Base-by-base conservation (phyloP, 768 basidiomycete species). In the Hypholoma fasciculare region DNA sequence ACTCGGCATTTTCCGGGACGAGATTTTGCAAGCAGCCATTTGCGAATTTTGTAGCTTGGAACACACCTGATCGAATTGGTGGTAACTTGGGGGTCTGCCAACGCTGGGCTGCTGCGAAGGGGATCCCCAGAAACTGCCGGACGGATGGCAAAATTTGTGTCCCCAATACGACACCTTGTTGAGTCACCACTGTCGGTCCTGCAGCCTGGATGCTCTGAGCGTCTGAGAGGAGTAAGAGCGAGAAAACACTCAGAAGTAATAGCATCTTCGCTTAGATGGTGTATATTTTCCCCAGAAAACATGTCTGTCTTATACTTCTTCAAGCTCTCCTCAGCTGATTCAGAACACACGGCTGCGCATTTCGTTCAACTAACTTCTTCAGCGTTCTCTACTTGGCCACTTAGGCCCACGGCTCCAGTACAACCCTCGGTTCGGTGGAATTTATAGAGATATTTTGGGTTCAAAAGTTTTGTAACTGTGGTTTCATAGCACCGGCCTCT, bases 101-200 rank as follows among this genome's bases (percentile, higher is more conserved):
- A 9, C 74, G 63, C n/a, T 58, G 57, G 3, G 72, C 73, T 4
- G 62, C 62, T 7, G 72, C 74, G 49, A 65, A 76, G 8, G 73
- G 73, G 9, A 73, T 63, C 5, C 73, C 73, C 9, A 75, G 64
- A 54, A 74, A 76, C 40, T 68, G 71, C 11, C 72, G 69, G 4
- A 76, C 73, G 8, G 59, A 61, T 7, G 68, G 65, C 16, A 59
- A 49, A 3, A 58, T 59, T 14, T 65, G 59, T 9, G 69, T 67
- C 1, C 74, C 74, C 26, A 59, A 30, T 19, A 76, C 71, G 47
- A 51, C 44, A 1, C 74, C 75, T 58, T 73, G 70, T 38, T 63
- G 62, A 1, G 75, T 75, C n/a, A 60, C 36, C 13, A 74, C 69
- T 3, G 63, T 61, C 37, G 73, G 56, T 0, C 71, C 70, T 48